Percentiles rank a stretch among this genome's conserved stretches.
phyloP scores from a whole-genome alignment of 2,329 filamentous ascomycete genomes.

The Botrytis medusae region DNA sequence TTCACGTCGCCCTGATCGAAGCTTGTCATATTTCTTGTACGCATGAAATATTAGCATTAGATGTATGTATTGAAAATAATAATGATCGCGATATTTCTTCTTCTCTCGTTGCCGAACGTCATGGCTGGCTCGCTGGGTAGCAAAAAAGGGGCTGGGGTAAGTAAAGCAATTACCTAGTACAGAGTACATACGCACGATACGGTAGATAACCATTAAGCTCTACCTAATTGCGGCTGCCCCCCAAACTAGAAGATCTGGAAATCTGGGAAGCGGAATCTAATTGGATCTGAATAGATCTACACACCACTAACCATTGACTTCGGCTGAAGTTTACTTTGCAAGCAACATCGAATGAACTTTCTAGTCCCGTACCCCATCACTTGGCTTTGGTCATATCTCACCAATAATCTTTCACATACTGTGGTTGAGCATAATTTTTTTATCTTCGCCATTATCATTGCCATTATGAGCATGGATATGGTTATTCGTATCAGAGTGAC shows the following conservation, averaged over 20 bases:
- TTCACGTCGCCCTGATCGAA: not conserved
- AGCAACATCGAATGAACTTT: conserved; percentile 13
- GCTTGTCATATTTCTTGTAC: not conserved
- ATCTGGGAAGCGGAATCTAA: not conserved
- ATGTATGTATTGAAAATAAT: not conserved
- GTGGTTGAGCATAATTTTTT: conserved; percentile 1
- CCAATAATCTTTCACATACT: not conserved
- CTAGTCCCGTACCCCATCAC: not conserved
- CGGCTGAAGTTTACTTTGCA: conserved; percentile 8
- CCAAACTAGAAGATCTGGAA: conserved; percentile 1
- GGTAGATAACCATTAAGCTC: not conserved
- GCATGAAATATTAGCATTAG: not conserved
- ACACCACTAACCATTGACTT: not conserved
- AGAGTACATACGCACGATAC: not conserved
- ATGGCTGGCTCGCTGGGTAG: not conserved
- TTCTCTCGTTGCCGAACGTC: conserved; percentile 2
- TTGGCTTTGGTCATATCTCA: conserved; percentile 13
- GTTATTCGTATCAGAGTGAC: not conserved
- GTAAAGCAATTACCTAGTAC: not conserved
- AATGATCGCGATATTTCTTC: not conserved
- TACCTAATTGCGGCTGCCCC: not conserved
- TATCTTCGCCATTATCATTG: not conserved
- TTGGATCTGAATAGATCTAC: conserved; percentile 5
- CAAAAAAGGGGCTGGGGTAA: conserved; percentile 9
- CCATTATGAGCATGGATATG: not conserved